Conservation (phyloP, 495 filamentous ascomycete species). For the Barbatosphaeria neglecta region DNA sequence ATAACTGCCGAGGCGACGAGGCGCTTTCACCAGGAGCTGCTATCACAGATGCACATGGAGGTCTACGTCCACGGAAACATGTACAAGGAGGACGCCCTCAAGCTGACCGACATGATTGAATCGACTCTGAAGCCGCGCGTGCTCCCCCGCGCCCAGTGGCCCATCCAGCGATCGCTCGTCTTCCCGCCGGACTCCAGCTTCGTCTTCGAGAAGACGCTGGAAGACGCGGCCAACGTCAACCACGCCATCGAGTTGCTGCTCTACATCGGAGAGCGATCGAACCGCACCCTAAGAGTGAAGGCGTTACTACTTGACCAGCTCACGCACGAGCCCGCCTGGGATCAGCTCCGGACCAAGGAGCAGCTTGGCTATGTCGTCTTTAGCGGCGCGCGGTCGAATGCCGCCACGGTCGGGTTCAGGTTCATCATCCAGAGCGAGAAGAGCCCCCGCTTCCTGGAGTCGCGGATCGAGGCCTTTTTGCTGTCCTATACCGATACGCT, state of each 20-base stretch:
- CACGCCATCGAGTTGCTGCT: conserved; percentile 91
- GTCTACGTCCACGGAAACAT: conserved; percentile 84
- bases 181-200: conserved; percentile 73
- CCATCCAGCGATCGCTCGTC: conserved; percentile 61
- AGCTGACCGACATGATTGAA: conserved; percentile 73
- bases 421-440: conserved; percentile 93
- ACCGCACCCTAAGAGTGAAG: conserved; percentile 59
- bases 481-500: conserved; percentile 49
- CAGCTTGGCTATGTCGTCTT: conserved; percentile 96
- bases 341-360: conserved; percentile 91
- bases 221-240: conserved; percentile 89
- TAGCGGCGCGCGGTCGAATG: conserved; percentile 56
- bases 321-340: conserved; percentile 84
- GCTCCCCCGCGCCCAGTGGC: conserved; percentile 71
- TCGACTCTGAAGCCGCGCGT: conserved; percentile 62
- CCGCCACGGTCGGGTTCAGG: conserved; percentile 70
- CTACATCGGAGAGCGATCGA: conserved; percentile 61
- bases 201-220: conserved; percentile 65
- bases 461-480: conserved; percentile 77
- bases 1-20: conserved; percentile 65
- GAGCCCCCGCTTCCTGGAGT: conserved; percentile 69
- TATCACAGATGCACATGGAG: conserved; percentile 81
- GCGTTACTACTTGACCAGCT: conserved; percentile 80
- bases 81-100: conserved; percentile 88
- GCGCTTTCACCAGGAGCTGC: conserved; percentile 65